Percentiles rank a stretch among this genome's conserved stretches.
Evolutionary conservation across 2,329 filamentous ascomycete species (phyloP).

Genomic region (Verticillium zaregamsianum): DNA sequence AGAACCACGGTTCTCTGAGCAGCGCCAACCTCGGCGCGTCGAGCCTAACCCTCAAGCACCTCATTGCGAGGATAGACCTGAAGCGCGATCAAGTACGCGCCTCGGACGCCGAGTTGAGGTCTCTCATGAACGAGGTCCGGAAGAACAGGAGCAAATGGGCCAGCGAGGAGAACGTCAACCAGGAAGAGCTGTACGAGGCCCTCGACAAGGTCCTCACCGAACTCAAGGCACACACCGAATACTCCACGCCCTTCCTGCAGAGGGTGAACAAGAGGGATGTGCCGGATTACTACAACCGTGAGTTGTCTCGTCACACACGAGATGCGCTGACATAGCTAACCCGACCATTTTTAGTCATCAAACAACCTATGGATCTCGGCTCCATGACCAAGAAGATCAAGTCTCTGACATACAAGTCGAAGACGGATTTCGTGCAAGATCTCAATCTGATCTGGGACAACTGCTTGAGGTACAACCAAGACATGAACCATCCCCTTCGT

Average conservation of each 20-base stretch:
- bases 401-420: constrained; percentile 73
- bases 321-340: constrained; percentile 16
- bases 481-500: constrained; percentile 78
- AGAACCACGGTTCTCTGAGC: constrained; percentile 83
- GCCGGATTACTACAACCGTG: constrained; percentile 89
- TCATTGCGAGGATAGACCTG: constrained; percentile 92
- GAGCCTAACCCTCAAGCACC: constrained; percentile 91
- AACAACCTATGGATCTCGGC: constrained; percentile 95
- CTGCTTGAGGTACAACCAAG: constrained; percentile 92
- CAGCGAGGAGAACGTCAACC: constrained; percentile 93
- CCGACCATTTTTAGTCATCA: constrained; percentile 62
- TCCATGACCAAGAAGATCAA: constrained; percentile 98
- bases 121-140: constrained; percentile 92
- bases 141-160: constrained; percentile 99
- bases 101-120: constrained; percentile 87
- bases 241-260: constrained; percentile 92
- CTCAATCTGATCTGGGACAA: constrained; percentile 96
- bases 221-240: constrained; percentile 94
- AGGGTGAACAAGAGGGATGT: constrained; percentile 96
- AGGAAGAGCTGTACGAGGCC: constrained; percentile 96
- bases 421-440: constrained; percentile 91
- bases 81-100: constrained; percentile 87
- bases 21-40: constrained; percentile 94
- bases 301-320: constrained; percentile 30
- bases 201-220: constrained; percentile 96